Base-by-base conservation (phyloP, 164 flowering plant species). In the Aristolochia fimbriata region DNA sequence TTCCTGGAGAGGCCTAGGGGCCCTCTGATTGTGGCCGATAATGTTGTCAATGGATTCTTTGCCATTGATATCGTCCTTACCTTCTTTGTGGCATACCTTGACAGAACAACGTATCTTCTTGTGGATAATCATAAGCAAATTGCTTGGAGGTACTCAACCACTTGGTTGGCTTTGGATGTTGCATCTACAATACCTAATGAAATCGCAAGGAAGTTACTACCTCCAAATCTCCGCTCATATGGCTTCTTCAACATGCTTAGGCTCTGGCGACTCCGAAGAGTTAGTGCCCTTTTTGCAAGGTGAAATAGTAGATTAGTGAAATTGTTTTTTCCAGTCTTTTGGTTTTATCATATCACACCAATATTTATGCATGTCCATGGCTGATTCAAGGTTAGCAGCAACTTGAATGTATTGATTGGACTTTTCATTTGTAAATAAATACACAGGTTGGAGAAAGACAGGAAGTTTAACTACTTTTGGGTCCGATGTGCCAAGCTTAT, bases 221-320 rank as follows among this genome's bases (percentile, higher is more conserved):
- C 96, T 4, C 24, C 67, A 2, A 68, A 73, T 22, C 59, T 82
- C 13, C 69, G 53, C 4, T 55, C 78, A 0, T 88, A 85, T 76
- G 99, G 93, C 21, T 64, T 87, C 27, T 85, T 81, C 77, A 88
- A 84, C 74, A 88, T 94, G 97, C 96, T 94, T 69, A 88, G 99
- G 19, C 86, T 94, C 3, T 94, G 99, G 99, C 96, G 99, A 72
- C 91, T 94, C 21, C 74, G 96, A 47, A 79, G 99, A 80, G 97
- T 94, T 55, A 81, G 96, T 66, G 71, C 89, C 31, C 65, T 88
- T 22, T 94, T 94, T 71, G 77, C 95, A 27, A 76, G 91, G 99
- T 90, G 76, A 23, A 37, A 37, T 10, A 37, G 43, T 37, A 37
- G 43, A 37, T 37, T 7, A 37, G 43, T 3, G 11, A 37, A 37